Evolutionary conservation across 768 basidiomycete species (phyloP), one percentile per base, ranked within the genome.

Genomic region (Pleurotus cornucopiae): DNA sequence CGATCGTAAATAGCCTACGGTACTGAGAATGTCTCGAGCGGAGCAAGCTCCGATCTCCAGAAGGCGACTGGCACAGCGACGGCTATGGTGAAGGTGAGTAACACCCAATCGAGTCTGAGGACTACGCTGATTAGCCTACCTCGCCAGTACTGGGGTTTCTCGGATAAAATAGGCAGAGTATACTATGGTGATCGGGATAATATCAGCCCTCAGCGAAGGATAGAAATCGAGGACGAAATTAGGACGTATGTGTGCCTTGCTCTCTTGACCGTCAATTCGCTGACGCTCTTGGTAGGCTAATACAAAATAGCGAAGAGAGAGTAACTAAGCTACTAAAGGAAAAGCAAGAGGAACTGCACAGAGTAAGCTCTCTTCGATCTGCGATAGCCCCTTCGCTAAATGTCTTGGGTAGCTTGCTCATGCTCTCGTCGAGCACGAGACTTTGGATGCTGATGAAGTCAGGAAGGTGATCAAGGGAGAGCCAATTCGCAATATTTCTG

Each of bases 381-480:
- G 58, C 59, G 43, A 59, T 45, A 54, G 57, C 54, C 57, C 46
- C 59, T 56, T 60, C 9, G 5, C 21, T 16, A 30, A 30, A 16
- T 40, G 16, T 46, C 58, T 61, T 55, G 30, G 48, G 25, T 60
- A 94, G 93, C 83, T 98, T 40, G 95, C 96, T 1, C 81, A 82
- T 54, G 96, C 96, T 7, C 74, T 99, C 57, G 88, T 99, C 11
- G 94, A 98, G 68, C 89, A 96, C 71, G 96, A 99, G 75, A 98
- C 96, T 16, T 75, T 99, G 60, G 86, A 87, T 61, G 76, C 82
- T 40, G 87, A 91, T 7, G 94, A 99, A 70, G 95, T 98, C 14
- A 76, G 79, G 64, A 86, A 82, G 71, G 93, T 95, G 21, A 81
- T 98, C 67, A 85, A 78, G 57, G 94, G 94, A 39, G 86, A 96